Conservation (phyloP, 1,284 basidiomycete genomes). For the Leccinum pachyderme region DNA sequence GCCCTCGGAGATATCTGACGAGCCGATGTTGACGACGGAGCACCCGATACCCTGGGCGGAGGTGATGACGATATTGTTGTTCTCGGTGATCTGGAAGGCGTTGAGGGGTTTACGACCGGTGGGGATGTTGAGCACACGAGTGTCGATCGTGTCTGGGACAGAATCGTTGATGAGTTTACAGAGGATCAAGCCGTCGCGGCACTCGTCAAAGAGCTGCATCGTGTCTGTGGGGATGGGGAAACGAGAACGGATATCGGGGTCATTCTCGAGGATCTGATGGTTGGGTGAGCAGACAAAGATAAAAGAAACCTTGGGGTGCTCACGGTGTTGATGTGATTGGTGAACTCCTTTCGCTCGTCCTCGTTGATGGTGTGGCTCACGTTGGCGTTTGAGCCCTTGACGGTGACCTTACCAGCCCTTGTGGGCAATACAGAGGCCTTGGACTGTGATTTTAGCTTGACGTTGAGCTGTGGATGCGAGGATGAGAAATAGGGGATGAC, state of each 20-base stretch:
- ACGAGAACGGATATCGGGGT: slow-evolving; percentile 79
- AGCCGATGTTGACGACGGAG: slow-evolving; percentile 97
- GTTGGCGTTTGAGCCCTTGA: slow-evolving; percentile 94
- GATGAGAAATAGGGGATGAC: slow-evolving; percentile 19
- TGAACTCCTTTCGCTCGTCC: slow-evolving; percentile 95
- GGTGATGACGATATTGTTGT: slow-evolving; percentile 99
- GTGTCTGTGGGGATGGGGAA: slow-evolving; percentile 96
- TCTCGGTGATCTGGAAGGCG: slow-evolving; percentile 98
- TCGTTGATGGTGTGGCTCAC: slow-evolving; percentile 98
- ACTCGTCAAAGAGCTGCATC: slow-evolving; percentile 99
- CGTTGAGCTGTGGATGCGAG: slow-evolving; percentile 58
- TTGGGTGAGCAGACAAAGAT: slow-evolving; percentile 5
- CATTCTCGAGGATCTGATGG: slow-evolving; percentile 82
- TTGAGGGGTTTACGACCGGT: slow-evolving; percentile 77
- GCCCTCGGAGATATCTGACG: slow-evolving; percentile 90
- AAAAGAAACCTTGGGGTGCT: slow-evolving; percentile 10
- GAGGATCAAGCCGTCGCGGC: slow-evolving; percentile 91
- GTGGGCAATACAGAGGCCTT: slow-evolving; percentile 59
- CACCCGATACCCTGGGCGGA: slow-evolving; percentile 98
- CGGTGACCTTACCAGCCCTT: slow-evolving; percentile 88
- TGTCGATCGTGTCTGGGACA: slow-evolving; percentile 98
- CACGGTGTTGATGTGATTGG: slow-evolving; percentile 94
- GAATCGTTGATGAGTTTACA: slow-evolving; percentile 99
- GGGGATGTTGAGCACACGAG: slow-evolving; percentile 94
- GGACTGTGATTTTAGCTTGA: slow-evolving; percentile 69